These are phyloP conservation scores for Ambrosia trifida DNA, from an alignment of 129 eudicot species.

Conservation along the genomic window DNA sequence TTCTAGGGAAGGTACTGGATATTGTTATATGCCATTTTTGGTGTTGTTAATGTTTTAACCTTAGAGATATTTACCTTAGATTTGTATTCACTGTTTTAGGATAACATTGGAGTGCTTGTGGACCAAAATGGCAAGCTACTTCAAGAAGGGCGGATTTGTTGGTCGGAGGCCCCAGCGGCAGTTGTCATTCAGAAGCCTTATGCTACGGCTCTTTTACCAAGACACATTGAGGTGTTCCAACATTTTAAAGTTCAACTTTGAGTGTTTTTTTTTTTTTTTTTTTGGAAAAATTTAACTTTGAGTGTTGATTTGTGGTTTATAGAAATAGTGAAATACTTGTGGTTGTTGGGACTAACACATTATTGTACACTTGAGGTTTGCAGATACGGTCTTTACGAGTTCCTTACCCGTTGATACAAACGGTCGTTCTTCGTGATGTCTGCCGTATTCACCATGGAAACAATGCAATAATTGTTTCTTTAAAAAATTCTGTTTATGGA, in stretches of 20 bases:
- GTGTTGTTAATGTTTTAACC: not conserved
- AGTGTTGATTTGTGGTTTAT: not conserved
- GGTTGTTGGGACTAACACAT: conserved; percentile 9
- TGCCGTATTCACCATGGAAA: conserved; percentile 64
- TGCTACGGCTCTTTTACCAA: conserved; percentile 82
- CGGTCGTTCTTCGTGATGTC: conserved; percentile 92
- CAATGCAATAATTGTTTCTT: conserved; percentile 63
- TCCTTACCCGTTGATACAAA: conserved; percentile 94
- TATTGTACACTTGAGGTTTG: conserved; percentile 33
- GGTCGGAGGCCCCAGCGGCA: conserved; percentile 96
- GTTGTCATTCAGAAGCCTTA: conserved; percentile 90
- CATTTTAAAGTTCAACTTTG: not conserved
- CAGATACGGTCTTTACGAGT: conserved; percentile 94
- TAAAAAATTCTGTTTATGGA: conserved; percentile 81
- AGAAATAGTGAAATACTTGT: not conserved
- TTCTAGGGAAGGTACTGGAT: conserved; percentile 80
- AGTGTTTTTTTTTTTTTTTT: no score
- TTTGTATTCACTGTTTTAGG: conserved; percentile 49
- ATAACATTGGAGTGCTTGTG: conserved; percentile 93
- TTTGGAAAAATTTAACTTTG: not conserved
- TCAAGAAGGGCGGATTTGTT: conserved; percentile 91
- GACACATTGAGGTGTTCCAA: conserved; percentile 81
- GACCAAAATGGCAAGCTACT: conserved; percentile 96
- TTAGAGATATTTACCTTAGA: not conserved
- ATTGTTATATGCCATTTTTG: not conserved